Base-by-base conservation (phyloP, 768 basidiomycete species). In the Filobasidium floriforme region DNA sequence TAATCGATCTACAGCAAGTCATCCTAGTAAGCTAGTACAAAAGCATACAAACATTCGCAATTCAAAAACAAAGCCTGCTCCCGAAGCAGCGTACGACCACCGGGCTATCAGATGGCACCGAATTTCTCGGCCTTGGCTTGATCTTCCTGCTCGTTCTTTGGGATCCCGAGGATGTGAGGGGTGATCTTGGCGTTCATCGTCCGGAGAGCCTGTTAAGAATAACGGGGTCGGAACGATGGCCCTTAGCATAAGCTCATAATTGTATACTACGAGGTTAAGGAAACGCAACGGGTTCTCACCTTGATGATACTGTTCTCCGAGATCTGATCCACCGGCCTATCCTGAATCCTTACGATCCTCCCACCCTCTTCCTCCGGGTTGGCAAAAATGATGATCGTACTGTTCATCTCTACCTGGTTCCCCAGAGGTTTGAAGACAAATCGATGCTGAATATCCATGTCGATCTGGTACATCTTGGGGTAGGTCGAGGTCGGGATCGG, bases 311-410 rank as follows among this genome's bases (percentile, higher is more conserved):
- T 66, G 61, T 75, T 76, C 29, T 69, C 70, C 41, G 73, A 71
- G 26, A 77, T 74, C 57, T 71, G 44, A 24, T 76, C 71, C 59
- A 70, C 64, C 43, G 71, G 70, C 55, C 75, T 66, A 72, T 77
- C 76, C 62, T 74, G 72, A 41, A 77, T 63, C 62, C 71, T 68
- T 19, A 76, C 73, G 12, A 77, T 75, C 70, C 72, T 73, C 26
- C 65, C 60, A 18, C 52, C 60, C 52, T 26, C 65, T 57, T 69
- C 66, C 49, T 55, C 62, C 22, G 46, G 41, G 4, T 63, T 62
- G 22, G 66, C 68, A 62, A 68, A 77, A 28, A 76, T 65, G 40
- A 72, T 49, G 59, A 77, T 55, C 24, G 69, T 71, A 12, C 75
- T 74, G 41, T 76, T 66, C 68, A 76, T 71, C n/a, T 69, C 68